These are phyloP conservation scores for Biancaea sappan DNA, from an alignment of 306 rosid genomes.

Conservation along the genomic window DNA sequence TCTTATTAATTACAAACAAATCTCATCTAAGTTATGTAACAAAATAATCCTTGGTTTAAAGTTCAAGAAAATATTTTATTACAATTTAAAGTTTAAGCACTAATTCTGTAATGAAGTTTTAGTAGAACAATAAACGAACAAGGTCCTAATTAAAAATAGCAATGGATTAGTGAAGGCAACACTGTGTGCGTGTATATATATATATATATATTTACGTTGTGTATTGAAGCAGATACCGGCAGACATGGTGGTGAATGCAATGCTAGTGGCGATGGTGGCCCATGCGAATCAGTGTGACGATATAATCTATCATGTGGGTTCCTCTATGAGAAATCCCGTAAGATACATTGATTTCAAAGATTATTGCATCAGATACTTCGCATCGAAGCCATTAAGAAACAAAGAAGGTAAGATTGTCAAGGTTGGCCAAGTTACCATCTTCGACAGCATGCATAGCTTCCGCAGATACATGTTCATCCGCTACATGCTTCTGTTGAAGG, in stretches of 20 bases:
- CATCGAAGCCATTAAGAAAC: slow-evolving; percentile 56
- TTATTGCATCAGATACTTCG: slow-evolving; percentile 40
- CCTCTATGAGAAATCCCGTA: slow-evolving; percentile 50
- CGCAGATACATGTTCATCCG: slow-evolving; percentile 41
- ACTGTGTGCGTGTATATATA: too few species aligned
- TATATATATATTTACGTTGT: too few species aligned
- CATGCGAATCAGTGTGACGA: slow-evolving; percentile 37
- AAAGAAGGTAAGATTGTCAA: slow-evolving; percentile 55
- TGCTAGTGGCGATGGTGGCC: slow-evolving; percentile 44
- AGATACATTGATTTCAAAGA: slow-evolving; percentile 38
- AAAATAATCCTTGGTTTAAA: too few species aligned
- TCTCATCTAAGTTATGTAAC: too few species aligned
- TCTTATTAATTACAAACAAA: too few species aligned
- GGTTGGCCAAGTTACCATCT: slow-evolving; percentile 38
- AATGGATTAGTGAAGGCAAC: too few species aligned
- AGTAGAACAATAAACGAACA: too few species aligned
- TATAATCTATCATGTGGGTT: slow-evolving; percentile 57
- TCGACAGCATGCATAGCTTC: slow-evolving; percentile 44
- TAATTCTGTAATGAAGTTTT: too few species aligned
- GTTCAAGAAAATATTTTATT: too few species aligned
- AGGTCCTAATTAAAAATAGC: too few species aligned
- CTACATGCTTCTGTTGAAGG: slow-evolving; percentile 58
- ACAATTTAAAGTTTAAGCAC: too few species aligned
- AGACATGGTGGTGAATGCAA: slow-evolving; percentile 46
- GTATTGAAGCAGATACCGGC: slow-evolving; percentile 55